Percentiles rank a stretch among this genome's conserved stretches.
These are phyloP conservation scores for Stramenopiles sp. DNA, from an alignment of 352 stramenopile genomes.

Conservation along the genomic window DNA sequence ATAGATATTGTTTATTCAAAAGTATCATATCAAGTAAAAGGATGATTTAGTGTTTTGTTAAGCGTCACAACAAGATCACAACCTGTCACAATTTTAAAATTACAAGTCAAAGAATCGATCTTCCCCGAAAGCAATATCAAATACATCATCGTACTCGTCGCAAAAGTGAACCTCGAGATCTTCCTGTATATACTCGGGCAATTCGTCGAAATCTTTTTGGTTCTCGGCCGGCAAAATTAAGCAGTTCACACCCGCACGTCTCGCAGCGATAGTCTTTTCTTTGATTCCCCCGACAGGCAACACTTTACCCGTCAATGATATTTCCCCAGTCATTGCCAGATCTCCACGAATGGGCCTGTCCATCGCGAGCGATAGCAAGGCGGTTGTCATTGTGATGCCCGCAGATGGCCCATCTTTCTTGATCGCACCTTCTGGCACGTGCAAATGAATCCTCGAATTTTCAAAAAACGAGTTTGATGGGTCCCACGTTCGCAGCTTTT, in stretches of 20 bases:
- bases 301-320: conserved; percentile 90
- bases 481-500: conserved; percentile 16
- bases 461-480: conserved; percentile 79
- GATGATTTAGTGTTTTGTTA: no score
- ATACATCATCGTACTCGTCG: conserved; percentile 87
- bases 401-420: conserved; percentile 94
- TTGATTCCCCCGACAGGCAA: conserved; percentile 96
- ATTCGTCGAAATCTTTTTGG: conserved; percentile 81
- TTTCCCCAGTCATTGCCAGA: conserved; percentile 90
- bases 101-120: conserved; percentile 15
- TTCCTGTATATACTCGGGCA: conserved; percentile 88
- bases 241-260: conserved; percentile 74
- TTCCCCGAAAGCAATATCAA: conserved; percentile 69
- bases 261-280: conserved; percentile 96
- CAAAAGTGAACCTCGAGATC: conserved; percentile 88
- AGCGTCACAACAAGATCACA: neutral
- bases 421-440: conserved; percentile 92
- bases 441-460: conserved; percentile 80
- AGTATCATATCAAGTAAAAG: neutral
- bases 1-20: neutral
- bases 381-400: conserved; percentile 92
- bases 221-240: conserved; percentile 82
- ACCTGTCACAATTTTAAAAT: neutral
- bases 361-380: conserved; percentile 79
- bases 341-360: conserved; percentile 73